Conservation (phyloP, 192 early-diverging fungal species). For the Phlyctochytrium arcticum region DNA sequence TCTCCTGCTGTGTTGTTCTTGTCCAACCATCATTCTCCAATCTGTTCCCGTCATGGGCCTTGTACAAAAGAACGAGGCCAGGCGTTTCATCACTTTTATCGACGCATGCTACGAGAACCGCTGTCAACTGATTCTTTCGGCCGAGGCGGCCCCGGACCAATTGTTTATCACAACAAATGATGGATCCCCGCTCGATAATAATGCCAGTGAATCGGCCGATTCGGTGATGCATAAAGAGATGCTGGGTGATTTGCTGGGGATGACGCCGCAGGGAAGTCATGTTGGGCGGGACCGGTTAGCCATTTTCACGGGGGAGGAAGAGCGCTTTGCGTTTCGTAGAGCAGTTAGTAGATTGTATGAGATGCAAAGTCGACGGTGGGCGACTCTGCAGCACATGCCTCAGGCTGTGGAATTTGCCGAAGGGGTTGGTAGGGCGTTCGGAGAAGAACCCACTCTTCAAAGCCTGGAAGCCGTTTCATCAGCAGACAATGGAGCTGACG, state of each 20-base stretch:
- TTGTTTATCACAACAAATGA: constrained; percentile 51
- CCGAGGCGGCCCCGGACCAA: background rate
- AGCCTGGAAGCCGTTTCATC: no score
- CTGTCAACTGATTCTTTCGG: constrained; percentile 23
- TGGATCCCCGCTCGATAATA: constrained; percentile 4
- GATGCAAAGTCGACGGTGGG: constrained; percentile 49
- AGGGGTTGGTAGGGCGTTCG: no score
- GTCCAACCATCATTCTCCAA: constrained; percentile 61
- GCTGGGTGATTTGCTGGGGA: constrained; percentile 30
- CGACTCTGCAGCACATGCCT: background rate
- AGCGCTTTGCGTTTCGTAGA: constrained; percentile 84
- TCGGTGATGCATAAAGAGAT: constrained; percentile 38
- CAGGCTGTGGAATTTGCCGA: constrained; percentile 5
- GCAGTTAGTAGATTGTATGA: constrained; percentile 76
- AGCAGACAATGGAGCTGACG: background rate
- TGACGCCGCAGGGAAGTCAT: background rate
- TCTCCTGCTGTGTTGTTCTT: constrained; percentile 67
- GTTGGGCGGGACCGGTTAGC: constrained; percentile 46
- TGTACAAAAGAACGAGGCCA: constrained; percentile 74
- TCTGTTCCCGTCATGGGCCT: constrained; percentile 50
- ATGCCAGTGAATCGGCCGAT: constrained; percentile 33
- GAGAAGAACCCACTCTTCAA: background rate
- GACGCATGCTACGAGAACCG: constrained; percentile 89
- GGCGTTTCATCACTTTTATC: constrained; percentile 89
- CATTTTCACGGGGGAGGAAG: constrained; percentile 73